These are phyloP conservation scores for Hypoxylon rubiginosum DNA, from an alignment of 2,329 filamentous ascomycete genomes.

Conservation along the genomic window DNA sequence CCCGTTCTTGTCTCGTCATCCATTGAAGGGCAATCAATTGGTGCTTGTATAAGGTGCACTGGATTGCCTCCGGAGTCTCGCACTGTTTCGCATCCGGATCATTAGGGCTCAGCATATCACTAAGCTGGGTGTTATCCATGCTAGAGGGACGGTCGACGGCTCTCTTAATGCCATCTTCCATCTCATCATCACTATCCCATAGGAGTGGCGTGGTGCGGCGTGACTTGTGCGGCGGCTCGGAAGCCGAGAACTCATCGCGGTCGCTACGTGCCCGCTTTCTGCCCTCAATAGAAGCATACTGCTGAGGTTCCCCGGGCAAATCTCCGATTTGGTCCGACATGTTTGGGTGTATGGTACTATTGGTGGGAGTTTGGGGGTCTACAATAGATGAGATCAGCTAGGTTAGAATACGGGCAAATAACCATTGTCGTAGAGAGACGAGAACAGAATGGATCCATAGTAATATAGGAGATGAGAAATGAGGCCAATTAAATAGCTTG, in stretches of 20 bases:
- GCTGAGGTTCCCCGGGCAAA: neutral
- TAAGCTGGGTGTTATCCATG: neutral
- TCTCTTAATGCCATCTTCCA: neutral
- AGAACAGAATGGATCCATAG: neutral
- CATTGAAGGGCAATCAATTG: conserved; percentile 83
- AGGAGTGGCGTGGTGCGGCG: neutral
- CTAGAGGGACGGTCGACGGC: neutral
- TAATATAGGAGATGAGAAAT: neutral
- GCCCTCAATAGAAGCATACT: neutral
- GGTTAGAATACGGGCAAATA: neutral
- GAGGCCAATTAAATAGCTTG: neutral
- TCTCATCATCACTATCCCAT: neutral
- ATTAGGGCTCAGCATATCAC: neutral
- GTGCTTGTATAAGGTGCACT: conserved; percentile 80
- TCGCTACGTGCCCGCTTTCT: neutral
- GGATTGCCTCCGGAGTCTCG: conserved; percentile 71
- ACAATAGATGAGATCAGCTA: neutral
- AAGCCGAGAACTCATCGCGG: neutral
- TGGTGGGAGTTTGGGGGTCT: neutral
- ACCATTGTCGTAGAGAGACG: neutral
- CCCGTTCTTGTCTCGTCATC: conserved; percentile 81
- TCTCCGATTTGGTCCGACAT: neutral
- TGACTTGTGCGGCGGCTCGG: neutral
- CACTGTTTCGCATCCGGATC: neutral
- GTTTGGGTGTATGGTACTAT: neutral